Evolutionary conservation across 2,329 filamentous ascomycete genomes (phyloP).

Genomic region (Endoconidiophora polonica): DNA sequence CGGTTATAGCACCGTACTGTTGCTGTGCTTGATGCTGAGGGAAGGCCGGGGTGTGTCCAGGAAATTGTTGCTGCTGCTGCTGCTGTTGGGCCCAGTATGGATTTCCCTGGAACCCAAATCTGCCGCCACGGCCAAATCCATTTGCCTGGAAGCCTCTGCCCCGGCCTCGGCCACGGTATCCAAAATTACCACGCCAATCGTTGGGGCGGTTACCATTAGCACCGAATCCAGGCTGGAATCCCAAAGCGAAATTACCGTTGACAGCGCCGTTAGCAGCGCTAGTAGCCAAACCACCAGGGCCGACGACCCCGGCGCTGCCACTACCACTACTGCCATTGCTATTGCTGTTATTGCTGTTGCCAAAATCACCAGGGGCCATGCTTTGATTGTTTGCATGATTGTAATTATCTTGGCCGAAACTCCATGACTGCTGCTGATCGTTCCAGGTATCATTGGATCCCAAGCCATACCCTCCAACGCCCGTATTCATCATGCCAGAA

Average conservation of each 20-base stretch:
- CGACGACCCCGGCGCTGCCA: constrained; percentile 3
- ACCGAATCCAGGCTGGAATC: constrained; percentile 4
- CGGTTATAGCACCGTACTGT: constrained; percentile 14
- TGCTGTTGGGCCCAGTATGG: constrained; percentile 14
- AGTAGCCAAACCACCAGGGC: background rate
- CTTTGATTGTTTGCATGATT: constrained; percentile 69
- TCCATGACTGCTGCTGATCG: constrained; percentile 59
- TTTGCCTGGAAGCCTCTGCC: constrained; percentile 11
- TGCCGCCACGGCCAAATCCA: constrained; percentile 13
- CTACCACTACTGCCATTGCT: constrained; percentile 30
- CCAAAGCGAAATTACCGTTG: constrained; percentile 4
- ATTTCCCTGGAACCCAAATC: constrained; percentile 17
- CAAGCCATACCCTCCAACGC: constrained; percentile 59
- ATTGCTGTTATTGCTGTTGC: constrained; percentile 36
- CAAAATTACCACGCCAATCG: constrained; percentile 11
- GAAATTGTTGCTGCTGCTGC: constrained; percentile 13
- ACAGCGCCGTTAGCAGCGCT: background rate
- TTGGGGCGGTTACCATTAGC: constrained; percentile 11
- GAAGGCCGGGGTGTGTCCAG: constrained; percentile 19
- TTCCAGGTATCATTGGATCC: constrained; percentile 67
- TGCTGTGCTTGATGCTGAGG: constrained; percentile 16
- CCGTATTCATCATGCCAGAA: constrained; percentile 32
- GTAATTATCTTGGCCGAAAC: constrained; percentile 78
- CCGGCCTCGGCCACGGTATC: constrained; percentile 10
- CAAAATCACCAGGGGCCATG: constrained; percentile 68